A percentile compares a stretch with the other conserved stretches of the same genome.
Evolutionary conservation across 2,329 filamentous ascomycete genomes (phyloP).

Genomic region (Aspergillus aculeatinus): DNA sequence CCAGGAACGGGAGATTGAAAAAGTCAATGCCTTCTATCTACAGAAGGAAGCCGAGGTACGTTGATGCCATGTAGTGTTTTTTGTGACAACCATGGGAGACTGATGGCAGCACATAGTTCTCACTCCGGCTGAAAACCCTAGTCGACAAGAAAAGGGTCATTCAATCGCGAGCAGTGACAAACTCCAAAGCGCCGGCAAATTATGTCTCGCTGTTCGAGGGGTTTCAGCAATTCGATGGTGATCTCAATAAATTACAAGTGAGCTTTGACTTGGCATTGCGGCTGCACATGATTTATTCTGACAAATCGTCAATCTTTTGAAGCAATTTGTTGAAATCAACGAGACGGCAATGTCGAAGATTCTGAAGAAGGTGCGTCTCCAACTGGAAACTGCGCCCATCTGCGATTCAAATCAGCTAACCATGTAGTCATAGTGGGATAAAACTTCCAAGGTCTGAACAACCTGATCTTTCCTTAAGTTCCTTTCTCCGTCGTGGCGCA

Average conservation of each 20-base stretch:
- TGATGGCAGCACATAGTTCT: slow-evolving; percentile 61
- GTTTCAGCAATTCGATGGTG: slow-evolving; percentile 94
- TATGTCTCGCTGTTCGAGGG: slow-evolving; percentile 95
- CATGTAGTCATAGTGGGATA: slow-evolving; percentile 71
- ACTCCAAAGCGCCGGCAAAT: slow-evolving; percentile 84
- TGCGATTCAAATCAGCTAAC: slow-evolving; percentile 23
- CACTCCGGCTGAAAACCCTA: slow-evolving; percentile 85
- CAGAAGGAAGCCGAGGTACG: slow-evolving; percentile 96
- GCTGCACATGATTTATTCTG: slow-evolving; percentile 6
- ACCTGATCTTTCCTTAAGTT: not conserved
- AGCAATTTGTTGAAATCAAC: slow-evolving; percentile 98
- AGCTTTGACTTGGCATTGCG: slow-evolving; percentile 18
- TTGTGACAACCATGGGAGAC: not conserved
- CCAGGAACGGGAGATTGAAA: slow-evolving; percentile 95
- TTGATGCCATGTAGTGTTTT: slow-evolving; percentile 17
- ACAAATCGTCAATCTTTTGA: slow-evolving; percentile 7
- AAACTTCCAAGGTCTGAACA: slow-evolving; percentile 78
- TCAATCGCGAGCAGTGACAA: slow-evolving; percentile 71
- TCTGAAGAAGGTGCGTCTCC: slow-evolving; percentile 73
- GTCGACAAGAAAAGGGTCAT: slow-evolving; percentile 93
- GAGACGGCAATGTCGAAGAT: slow-evolving; percentile 98
- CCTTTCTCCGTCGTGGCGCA: not conserved
- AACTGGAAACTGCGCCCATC: not conserved
- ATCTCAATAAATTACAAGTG: slow-evolving; percentile 86
- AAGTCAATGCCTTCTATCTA: slow-evolving; percentile 95